Evolutionary conservation across 83 land plant species (phyloP), one percentile per base, ranked within the genome.

Genomic region (Picea abies): DNA sequence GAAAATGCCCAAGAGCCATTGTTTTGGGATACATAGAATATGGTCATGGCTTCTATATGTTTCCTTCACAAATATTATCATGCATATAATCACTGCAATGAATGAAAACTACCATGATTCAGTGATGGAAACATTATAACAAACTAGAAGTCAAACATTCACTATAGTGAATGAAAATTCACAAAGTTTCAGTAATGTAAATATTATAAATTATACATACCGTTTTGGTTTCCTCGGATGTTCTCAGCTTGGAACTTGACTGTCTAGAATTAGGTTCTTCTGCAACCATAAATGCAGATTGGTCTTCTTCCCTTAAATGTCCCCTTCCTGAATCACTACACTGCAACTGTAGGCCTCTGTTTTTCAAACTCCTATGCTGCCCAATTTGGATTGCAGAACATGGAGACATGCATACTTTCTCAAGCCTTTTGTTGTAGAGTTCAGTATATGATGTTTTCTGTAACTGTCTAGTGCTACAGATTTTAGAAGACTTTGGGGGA

Each of bases 381-480:
- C 62, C 81, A 16, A 32, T n/a, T 56, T 60, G 64, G 32, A 41
- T 23, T 16, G 10, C 64, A 9, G 37, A n/a, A 58, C 83, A 78
- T 29, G 47, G 35, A 20, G 63, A 22, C 22, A 49, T 12, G 4
- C 71, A 49, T 20, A 87, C 78, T 66, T 90, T 92, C 87, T 86
- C 90, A 23, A 92, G 87, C 60, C 88, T 76, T 12, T 92, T 88
- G 77, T 84, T 88, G 0, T 92, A 82, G 71, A 92, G 92, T 87
- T 92, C 79, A 78, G 89, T 87, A 60, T 89, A 91, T 16, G 81
- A 82, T 60, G 67, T 20, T n/a, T 83, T 20, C 23, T 83, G 76
- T 64, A 10, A 26, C 29, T 23, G 85, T 37, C 23, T 25, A 47
- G 20, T 37, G 78, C 6, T 16, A 78, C 71, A 49, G n/a, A 37